Evolutionary conservation across 257 asterid species (phyloP), one percentile per base, ranked within the genome.

Genomic region (Fraxinus anomala): DNA sequence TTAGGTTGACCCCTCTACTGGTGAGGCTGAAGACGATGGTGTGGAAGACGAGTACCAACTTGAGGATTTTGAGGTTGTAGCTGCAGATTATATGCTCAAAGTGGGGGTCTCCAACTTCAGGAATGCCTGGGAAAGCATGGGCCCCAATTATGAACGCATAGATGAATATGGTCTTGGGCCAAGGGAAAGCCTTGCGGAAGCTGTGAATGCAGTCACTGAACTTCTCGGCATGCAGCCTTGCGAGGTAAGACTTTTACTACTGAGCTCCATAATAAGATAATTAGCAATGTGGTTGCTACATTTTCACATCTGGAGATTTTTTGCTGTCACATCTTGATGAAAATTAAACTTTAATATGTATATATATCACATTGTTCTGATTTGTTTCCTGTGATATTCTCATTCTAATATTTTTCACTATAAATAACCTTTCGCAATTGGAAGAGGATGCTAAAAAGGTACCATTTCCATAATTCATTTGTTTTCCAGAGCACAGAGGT

Each of bases 171-270:
- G 99, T 80, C 97, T 42, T 79, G 99, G 99, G 74, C 90, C 94
- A 36, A 91, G 96, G 83, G 98, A 96, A 81, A 92, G 92, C 81
- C 89, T 96, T 59, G 36, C 92, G 0, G 99, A 94, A 86, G 97
- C 98, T 79, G 97, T 96, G 28, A 92, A 70, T 84, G 92, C 97
- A 36, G 99, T 96, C 82, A 92, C 90, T 77, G 86, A 39, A 76
- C 98, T 96, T 86, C 96, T 96, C 51, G 99, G 98, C 87, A 73
- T 96, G 96, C 99, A 92, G 82, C 97, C 99, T 63, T 96, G 98
- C 73, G 99, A 96, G 98, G 99, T 96, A 30, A 73, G 96, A 84
- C 39, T 73, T 78, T 78, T 69, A 12, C 66, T 19, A 10, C 24
- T 14, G 16, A 14, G 56, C n/a, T 14, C n/a, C 56, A 14, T 47